Evolutionary conservation across 768 basidiomycete genomes (phyloP).

Genomic region (Trichaptum fuscoviolaceum): DNA sequence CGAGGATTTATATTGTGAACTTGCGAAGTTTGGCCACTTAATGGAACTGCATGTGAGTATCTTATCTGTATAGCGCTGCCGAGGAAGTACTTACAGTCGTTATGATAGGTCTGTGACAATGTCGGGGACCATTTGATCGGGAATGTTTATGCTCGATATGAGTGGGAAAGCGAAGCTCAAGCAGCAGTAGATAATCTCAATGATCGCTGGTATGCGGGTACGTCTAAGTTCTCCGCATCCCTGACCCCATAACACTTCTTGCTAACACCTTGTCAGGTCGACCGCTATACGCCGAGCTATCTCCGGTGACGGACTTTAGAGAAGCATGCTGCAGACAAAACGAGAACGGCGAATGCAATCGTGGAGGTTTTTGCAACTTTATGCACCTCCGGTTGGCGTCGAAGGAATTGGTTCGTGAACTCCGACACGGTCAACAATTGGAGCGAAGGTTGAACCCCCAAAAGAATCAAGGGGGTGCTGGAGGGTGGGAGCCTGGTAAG

Average conservation of each 20-base stretch:
- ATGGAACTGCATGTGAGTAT: constrained; percentile 85
- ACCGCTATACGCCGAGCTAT: constrained; percentile 94
- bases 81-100: constrained; percentile 7
- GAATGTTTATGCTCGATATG: constrained; percentile 96
- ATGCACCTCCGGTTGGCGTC: constrained; percentile 93
- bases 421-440: constrained; percentile 78
- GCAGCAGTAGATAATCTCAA: constrained; percentile 89
- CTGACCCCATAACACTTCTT: constrained; percentile 4
- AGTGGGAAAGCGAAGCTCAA: constrained; percentile 98
- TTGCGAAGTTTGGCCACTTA: constrained; percentile 92
- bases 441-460: constrained; percentile 72
- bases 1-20: constrained; percentile 91
- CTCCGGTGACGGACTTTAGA: constrained; percentile 97
- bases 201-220: constrained; percentile 97
- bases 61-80: background rate
- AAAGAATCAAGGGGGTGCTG: constrained; percentile 59
- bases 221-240: constrained; percentile 21
- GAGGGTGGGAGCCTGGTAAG: constrained; percentile 80
- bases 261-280: constrained; percentile 48
- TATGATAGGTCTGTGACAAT: constrained; percentile 84
- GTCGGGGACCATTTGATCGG: constrained; percentile 99
- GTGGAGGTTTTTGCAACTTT: constrained; percentile 98
- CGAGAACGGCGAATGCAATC: constrained; percentile 96
- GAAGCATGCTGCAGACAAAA: constrained; percentile 99
- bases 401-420: constrained; percentile 70